A percentile compares a stretch with the other conserved stretches of the same genome.
phyloP scores from a whole-genome alignment of 805 yeast genomes.

The Candida schatavii region DNA sequence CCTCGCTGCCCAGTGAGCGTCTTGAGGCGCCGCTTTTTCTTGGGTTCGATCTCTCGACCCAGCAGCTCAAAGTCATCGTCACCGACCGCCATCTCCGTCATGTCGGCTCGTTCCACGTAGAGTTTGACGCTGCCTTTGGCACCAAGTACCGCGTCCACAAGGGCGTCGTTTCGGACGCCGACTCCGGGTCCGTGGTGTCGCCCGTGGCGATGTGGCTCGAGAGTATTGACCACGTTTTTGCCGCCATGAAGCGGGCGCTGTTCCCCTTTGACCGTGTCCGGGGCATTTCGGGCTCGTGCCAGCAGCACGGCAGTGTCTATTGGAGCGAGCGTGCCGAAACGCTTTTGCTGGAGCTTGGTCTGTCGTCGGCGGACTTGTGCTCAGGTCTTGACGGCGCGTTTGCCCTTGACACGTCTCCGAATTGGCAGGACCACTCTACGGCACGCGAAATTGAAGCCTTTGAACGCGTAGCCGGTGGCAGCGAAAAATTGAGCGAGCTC shows the following conservation, averaged over 20 bases:
- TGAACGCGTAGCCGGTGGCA: conserved; percentile 54
- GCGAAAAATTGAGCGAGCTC: conserved; percentile 59
- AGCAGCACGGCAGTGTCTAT: conserved; percentile 88
- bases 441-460: conserved; percentile 61
- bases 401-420: conserved; percentile 56
- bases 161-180: conserved; percentile 58
- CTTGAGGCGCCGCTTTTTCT: conserved; percentile 37
- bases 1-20: conserved; percentile 10
- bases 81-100: conserved; percentile 53
- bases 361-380: conserved; percentile 45
- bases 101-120: conserved; percentile 58
- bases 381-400: too few species aligned
- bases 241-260: conserved; percentile 43
- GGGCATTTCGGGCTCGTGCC: conserved; percentile 82
- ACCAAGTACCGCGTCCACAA: conserved; percentile 59
- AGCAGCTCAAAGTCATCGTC: conserved; percentile 76
- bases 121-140: conserved; percentile 65
- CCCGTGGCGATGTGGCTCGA: conserved; percentile 93
- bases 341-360: conserved; percentile 40
- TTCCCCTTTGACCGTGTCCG: conserved; percentile 60
- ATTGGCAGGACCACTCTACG: conserved; percentile 95
- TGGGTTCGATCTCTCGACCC: conserved; percentile 89
- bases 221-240: conserved; percentile 66
- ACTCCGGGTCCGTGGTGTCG: conserved; percentile 61
- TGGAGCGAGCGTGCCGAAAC: conserved; percentile 48